Percentiles rank a stretch among this genome's conserved stretches.
Conservation (phyloP, 768 basidiomycete species). For the Pholiota molesta region DNA sequence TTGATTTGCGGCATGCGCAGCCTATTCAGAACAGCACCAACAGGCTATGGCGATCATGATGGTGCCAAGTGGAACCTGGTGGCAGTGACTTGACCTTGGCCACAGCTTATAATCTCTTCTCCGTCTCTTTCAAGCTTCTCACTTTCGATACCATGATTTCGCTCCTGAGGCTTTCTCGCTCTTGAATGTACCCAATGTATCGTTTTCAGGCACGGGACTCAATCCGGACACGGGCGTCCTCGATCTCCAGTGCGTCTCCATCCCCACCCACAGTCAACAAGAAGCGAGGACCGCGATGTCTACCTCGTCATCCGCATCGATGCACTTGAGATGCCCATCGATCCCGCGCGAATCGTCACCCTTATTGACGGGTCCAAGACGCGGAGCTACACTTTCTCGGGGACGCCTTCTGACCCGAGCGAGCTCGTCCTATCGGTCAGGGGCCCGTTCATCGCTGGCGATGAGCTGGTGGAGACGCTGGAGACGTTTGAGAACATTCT, state of each 20-base stretch:
- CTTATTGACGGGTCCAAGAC: slow-evolving; percentile 37
- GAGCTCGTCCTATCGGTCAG: slow-evolving; percentile 41
- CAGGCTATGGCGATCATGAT: background rate
- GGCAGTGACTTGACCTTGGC: slow-evolving; percentile 3
- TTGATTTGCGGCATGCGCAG: background rate
- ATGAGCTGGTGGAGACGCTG: slow-evolving; percentile 53
- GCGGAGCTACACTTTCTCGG: slow-evolving; percentile 48
- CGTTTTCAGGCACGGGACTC: slow-evolving; percentile 35
- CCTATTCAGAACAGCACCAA: too few species aligned
- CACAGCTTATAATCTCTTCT: background rate
- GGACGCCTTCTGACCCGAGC: slow-evolving; percentile 37
- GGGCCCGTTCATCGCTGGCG: slow-evolving; percentile 28
- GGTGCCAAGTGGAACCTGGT: slow-evolving; percentile 12
- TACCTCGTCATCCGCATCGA: slow-evolving; percentile 68
- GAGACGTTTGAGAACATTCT: slow-evolving; percentile 70
- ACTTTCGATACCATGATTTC: background rate
- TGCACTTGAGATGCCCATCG: slow-evolving; percentile 58
- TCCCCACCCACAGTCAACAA: slow-evolving; percentile 38
- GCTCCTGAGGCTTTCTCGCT: slow-evolving; percentile 54
- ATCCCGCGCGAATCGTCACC: slow-evolving; percentile 53
- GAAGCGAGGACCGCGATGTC: slow-evolving; percentile 50
- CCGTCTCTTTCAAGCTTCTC: background rate
- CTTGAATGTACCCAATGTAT: slow-evolving; percentile 52
- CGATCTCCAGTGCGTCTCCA: slow-evolving; percentile 65
- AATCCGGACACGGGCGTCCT: slow-evolving; percentile 45